These are phyloP conservation scores for Hypsizygus ulmarius DNA, from an alignment of 1,284 basidiomycete genomes.

Conservation along the genomic window DNA sequence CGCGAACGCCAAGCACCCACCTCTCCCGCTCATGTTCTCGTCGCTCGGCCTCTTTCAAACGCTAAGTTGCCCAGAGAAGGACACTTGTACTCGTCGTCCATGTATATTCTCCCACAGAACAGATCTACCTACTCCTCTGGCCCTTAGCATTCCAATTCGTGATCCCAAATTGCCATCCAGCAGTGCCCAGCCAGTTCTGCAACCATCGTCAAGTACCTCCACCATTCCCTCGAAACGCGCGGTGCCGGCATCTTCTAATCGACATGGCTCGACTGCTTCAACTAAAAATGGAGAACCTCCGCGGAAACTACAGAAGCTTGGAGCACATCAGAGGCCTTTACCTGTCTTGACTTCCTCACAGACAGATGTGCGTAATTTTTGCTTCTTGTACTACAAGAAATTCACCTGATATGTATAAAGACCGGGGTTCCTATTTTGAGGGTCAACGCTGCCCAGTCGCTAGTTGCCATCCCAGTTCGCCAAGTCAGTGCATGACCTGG, in stretches of 20 bases:
- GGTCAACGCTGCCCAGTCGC: slow-evolving; percentile 60
- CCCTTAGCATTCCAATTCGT: slow-evolving; percentile 40
- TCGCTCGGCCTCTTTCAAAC: slow-evolving; percentile 55
- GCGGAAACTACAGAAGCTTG: slow-evolving; percentile 56
- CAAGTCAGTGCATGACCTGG: slow-evolving; percentile 45
- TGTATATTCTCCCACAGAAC: slow-evolving; percentile 67
- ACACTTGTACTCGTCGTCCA: slow-evolving; percentile 44
- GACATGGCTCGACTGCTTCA: slow-evolving; percentile 16
- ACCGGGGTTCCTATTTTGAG: slow-evolving; percentile 65
- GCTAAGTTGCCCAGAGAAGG: slow-evolving; percentile 60
- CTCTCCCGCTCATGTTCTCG: slow-evolving; percentile 62
- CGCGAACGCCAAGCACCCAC: slow-evolving; percentile 7
- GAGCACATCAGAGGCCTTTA: slow-evolving; percentile 36
- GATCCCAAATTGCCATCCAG: slow-evolving; percentile 19
- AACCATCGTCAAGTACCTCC: slow-evolving; percentile 3
- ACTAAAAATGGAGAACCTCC: slow-evolving; percentile 46
- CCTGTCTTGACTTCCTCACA: slow-evolving; percentile 40
- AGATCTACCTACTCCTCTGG: slow-evolving; percentile 34
- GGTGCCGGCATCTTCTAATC: slow-evolving; percentile 19
- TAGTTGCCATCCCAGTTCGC: slow-evolving; percentile 64
- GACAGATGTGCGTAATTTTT: slow-evolving; percentile 31
- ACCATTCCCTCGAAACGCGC: slow-evolving; percentile 38
- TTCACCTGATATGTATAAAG: slow-evolving; percentile 29
- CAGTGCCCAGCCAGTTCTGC: neutral
- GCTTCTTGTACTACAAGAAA: slow-evolving; percentile 7